Evolutionary conservation across 2,329 filamentous ascomycete species (phyloP).

Genomic region (Colletotrichum endophyticum): DNA sequence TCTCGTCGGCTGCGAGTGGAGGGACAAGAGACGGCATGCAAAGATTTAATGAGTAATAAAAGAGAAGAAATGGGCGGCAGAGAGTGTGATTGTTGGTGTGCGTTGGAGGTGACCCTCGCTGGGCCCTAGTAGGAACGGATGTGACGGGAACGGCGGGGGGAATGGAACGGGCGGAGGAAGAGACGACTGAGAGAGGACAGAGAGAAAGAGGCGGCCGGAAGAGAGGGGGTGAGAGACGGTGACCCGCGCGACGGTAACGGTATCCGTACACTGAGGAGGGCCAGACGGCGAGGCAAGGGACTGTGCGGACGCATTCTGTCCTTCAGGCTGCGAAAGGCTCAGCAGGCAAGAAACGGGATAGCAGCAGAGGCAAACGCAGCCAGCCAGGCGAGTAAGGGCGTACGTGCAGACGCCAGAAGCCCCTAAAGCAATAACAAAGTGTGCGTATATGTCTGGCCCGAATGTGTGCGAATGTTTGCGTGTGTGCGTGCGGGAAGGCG

Average conservation of each 20-base stretch:
- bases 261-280: background rate
- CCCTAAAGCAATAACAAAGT: background rate
- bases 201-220: background rate
- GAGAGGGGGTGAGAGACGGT: background rate
- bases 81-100: conserved; percentile 12
- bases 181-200: background rate
- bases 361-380: background rate
- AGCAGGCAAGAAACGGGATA: background rate
- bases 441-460: background rate
- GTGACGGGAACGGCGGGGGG: conserved; percentile 11
- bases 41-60: conserved; percentile 21
- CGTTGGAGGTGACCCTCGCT: conserved; percentile 1
- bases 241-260: background rate
- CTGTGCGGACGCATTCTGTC: background rate
- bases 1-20: conserved; percentile 13
- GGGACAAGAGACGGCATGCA: conserved; percentile 19
- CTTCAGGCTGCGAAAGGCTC: background rate
- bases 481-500: background rate
- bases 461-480: background rate
- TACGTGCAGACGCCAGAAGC: background rate
- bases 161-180: background rate
- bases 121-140: conserved; percentile 11
- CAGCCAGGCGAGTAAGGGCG: background rate
- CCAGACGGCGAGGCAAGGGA: background rate
- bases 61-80: conserved; percentile 18